Conservation (phyloP, 129 eudicot genomes). For the Flaveria ramosissima region DNA sequence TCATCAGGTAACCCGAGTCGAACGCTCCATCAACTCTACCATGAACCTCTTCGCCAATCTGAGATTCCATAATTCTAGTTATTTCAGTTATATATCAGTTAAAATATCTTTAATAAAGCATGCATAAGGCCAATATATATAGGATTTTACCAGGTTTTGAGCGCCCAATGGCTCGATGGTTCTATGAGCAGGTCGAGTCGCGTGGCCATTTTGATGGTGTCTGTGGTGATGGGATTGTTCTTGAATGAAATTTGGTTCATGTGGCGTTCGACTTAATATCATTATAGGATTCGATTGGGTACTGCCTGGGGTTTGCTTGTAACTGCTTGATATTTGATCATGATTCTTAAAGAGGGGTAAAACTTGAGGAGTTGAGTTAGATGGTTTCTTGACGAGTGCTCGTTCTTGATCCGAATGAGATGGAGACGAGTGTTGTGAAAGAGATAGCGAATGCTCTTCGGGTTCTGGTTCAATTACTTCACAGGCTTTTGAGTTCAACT, state of each 20-base stretch:
- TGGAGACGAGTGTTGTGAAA: conserved; percentile 81
- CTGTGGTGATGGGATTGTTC: conserved; percentile 42
- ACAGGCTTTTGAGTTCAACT: conserved; percentile 42
- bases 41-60: conserved; percentile 92
- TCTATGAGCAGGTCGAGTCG: conserved; percentile 31
- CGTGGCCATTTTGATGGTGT: conserved; percentile 31
- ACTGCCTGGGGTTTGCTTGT: conserved; percentile 28
- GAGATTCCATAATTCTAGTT: conserved; percentile 5
- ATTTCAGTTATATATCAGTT: not conserved
- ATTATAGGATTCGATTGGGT: conserved; percentile 41
- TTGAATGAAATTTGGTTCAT: conserved; percentile 30
- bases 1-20: conserved; percentile 92
- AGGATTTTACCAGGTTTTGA: conserved; percentile 62
- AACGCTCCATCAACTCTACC: conserved; percentile 94
- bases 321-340: conserved; percentile 30
- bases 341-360: conserved; percentile 53
- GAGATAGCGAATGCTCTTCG: conserved; percentile 76
- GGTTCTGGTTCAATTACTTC: conserved; percentile 53
- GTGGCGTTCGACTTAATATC: conserved; percentile 32
- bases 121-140: not conserved
- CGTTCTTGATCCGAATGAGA: conserved; percentile 88
- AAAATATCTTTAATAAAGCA: not conserved
- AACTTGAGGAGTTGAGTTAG: conserved; percentile 38
- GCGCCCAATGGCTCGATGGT: conserved; percentile 34
- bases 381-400: conserved; percentile 41